Evolutionary conservation across 163 green algal genomes (phyloP).

Genomic region (Trebouxia gelatinosa): DNA sequence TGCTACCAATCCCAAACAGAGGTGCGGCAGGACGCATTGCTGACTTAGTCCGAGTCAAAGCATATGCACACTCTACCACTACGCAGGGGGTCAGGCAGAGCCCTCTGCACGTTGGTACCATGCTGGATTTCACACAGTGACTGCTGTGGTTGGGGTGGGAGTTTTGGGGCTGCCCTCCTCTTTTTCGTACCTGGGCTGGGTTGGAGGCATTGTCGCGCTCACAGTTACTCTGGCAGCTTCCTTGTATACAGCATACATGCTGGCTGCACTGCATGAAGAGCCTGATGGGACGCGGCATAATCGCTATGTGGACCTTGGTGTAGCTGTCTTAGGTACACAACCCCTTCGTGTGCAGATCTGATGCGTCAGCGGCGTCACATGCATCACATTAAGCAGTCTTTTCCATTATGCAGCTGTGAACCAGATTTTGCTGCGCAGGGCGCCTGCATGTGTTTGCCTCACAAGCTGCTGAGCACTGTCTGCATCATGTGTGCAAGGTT

Average conservation of each 20-base stretch:
- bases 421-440: no score
- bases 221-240: conserved; percentile 31
- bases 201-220: conserved; percentile 36
- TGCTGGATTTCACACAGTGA: conserved; percentile 54
- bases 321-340: conserved; percentile 41
- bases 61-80: background rate
- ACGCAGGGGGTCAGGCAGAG: background rate
- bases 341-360: no score
- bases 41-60: no score
- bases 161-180: conserved; percentile 50
- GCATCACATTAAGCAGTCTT: no score
- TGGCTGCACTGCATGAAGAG: conserved; percentile 53
- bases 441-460: no score
- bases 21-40: background rate
- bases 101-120: conserved; percentile 49
- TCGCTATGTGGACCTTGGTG: conserved; percentile 48
- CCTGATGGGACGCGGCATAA: conserved; percentile 20
- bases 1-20: background rate
- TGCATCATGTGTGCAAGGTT: no score
- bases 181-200: conserved; percentile 49
- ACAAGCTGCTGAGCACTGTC: no score
- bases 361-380: no score
- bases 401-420: no score
- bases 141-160: conserved; percentile 41
- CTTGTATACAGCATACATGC: conserved; percentile 48